These are phyloP conservation scores for Datisca glomerata DNA, from an alignment of 306 rosid genomes.

Conservation along the genomic window DNA sequence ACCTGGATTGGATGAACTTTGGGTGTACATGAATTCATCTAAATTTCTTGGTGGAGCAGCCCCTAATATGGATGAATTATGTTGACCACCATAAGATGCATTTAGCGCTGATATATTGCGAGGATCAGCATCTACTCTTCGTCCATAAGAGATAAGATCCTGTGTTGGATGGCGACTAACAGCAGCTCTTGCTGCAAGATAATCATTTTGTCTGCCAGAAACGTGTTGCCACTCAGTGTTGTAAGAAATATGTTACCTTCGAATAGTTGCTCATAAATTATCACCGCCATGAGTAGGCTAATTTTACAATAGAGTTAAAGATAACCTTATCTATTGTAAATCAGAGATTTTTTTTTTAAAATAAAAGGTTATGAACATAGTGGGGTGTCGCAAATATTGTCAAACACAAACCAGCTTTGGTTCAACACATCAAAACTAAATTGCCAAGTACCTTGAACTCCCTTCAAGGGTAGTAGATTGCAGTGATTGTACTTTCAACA, in stretches of 20 bases:
- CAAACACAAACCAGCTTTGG: conserved; percentile 13
- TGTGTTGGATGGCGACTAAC: conserved; percentile 81
- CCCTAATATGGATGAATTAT: conserved; percentile 81
- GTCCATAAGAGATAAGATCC: conserved; percentile 78
- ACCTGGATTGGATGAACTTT: conserved; percentile 82
- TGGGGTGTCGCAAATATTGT: too few species aligned
- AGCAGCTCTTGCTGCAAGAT: conserved; percentile 89
- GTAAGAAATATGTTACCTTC: conserved; percentile 58
- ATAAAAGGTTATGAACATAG: too few species aligned
- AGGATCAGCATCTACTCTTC: conserved; percentile 84
- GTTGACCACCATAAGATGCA: conserved; percentile 75
- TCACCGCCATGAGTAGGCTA: conserved; percentile 21
- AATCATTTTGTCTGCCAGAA: conserved; percentile 99
- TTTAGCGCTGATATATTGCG: conserved; percentile 64
- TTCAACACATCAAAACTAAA: conserved; percentile 3
- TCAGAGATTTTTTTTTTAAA: neutral
- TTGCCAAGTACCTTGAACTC: conserved; percentile 57
- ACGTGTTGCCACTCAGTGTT: conserved; percentile 82
- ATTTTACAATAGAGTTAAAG: conserved; percentile 8
- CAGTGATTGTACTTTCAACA: conserved; percentile 73
- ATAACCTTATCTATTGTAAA: too few species aligned
- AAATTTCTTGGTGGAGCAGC: conserved; percentile 87
- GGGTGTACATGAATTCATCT: conserved; percentile 75
- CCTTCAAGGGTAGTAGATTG: conserved; percentile 83
- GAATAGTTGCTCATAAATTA: conserved; percentile 41